These are phyloP conservation scores for Trichoderma virens DNA, from an alignment of 495 filamentous ascomycete species.

Conservation along the genomic window DNA sequence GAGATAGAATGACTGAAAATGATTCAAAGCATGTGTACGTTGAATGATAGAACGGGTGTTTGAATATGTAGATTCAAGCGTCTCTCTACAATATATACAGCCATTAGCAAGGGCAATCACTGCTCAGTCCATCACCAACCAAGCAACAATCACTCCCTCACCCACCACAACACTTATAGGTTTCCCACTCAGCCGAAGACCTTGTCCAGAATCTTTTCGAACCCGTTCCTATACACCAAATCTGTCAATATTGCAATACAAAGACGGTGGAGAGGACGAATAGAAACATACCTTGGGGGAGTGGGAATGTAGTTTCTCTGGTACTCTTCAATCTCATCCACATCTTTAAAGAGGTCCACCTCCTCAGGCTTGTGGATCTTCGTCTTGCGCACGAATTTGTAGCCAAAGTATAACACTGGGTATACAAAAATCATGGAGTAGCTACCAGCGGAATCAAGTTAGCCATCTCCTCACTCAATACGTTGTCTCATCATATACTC, in stretches of 20 bases:
- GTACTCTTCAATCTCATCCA: constrained; percentile 73
- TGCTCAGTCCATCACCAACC: neutral
- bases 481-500: constrained; percentile 19
- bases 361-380: constrained; percentile 48
- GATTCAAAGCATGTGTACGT: too few species aligned
- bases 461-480: too few species aligned
- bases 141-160: too few species aligned
- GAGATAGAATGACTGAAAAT: too few species aligned
- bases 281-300: constrained; percentile 50
- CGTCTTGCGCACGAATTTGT: constrained; percentile 63
- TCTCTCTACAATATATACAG: neutral
- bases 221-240: constrained; percentile 17
- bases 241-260: constrained; percentile 11
- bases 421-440: constrained; percentile 62
- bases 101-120: too few species aligned
- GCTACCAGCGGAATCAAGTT: constrained; percentile 15
- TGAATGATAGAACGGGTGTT: constrained; percentile 49
- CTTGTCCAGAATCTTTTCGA: constrained; percentile 21
- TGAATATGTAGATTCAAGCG: neutral
- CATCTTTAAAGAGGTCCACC: constrained; percentile 52
- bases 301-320: constrained; percentile 51
- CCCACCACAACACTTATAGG: too few species aligned
- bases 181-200: constrained; percentile 19
- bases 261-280: too few species aligned
- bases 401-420: constrained; percentile 58